Evolutionary conservation across 176 grass and related monocot species (phyloP).

Genomic region (Zoysia pacifica): DNA sequence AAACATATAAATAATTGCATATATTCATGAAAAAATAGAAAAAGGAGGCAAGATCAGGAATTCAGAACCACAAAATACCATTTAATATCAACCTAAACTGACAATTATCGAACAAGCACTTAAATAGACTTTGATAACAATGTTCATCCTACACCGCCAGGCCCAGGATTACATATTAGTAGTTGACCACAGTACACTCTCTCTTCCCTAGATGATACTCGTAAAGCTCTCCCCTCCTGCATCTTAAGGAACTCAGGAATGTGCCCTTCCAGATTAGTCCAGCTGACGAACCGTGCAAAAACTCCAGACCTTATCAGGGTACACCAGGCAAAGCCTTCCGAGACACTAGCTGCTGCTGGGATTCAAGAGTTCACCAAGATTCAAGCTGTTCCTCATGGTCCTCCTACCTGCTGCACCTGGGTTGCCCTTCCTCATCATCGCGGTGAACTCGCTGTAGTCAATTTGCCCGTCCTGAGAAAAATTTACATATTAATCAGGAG

Average conservation of each 20-base stretch:
- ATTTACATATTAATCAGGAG: neutral
- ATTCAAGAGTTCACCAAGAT: constrained; percentile 76
- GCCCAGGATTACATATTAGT: constrained; percentile 25
- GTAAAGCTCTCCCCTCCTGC: constrained; percentile 27
- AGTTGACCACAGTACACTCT: constrained; percentile 31
- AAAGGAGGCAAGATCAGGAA: neutral
- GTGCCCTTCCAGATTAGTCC: constrained; percentile 1
- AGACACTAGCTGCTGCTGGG: constrained; percentile 42
- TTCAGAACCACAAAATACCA: neutral
- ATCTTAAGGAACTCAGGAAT: constrained; percentile 16
- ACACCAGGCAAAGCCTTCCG: constrained; percentile 3
- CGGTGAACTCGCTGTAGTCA: constrained; percentile 83
- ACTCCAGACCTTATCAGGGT: constrained; percentile 28
- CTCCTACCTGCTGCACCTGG: constrained; percentile 63
- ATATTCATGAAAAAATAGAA: neutral
- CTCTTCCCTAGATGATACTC: constrained; percentile 3
- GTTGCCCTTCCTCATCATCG: constrained; percentile 98
- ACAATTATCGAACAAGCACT: constrained; percentile 9
- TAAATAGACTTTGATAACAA: constrained; percentile 3
- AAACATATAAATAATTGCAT: no score
- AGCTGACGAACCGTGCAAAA: constrained; percentile 20
- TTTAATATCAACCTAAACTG: constrained; percentile 17
- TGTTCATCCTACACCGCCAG: constrained; percentile 34
- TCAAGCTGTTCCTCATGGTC: constrained; percentile 70
- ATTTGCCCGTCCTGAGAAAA: constrained; percentile 91